Base-by-base conservation (phyloP, 2,329 filamentous ascomycete species). In the Pestalotiopsis sp. region DNA sequence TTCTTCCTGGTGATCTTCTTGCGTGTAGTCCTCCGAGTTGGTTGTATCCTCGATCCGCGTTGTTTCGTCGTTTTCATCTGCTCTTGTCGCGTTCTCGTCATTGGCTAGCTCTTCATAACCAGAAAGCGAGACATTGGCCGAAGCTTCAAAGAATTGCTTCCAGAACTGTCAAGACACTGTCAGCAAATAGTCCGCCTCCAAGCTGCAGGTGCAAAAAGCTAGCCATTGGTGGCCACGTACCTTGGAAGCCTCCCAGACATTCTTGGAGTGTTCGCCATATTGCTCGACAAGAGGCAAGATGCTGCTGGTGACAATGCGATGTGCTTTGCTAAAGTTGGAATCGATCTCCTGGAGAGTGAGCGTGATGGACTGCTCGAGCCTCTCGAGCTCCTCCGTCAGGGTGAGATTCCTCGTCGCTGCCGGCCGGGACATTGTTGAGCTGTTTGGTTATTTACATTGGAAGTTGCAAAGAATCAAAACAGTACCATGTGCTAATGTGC, bases 131-230 rank as follows among this genome's bases (percentile, higher is more conserved):
- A 99, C 95, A 76, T 99, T 98, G 78, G 96, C 96, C 62, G 95
- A 97, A 45, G 96, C 94, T 82, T 99, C 96, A 81, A 99, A 99
- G 85, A 99, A 99, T 84, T 98, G 95, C 82, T 99, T 99, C 96
- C 96, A 99, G 82, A 99, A 99, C 93, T 97, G 76, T 13, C 27
- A 36, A 12, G 14, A 68, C 3, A n/a, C n/a, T 36, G 14, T 58
- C 31, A 31, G 41, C 23, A 52, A 11, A 36, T 6, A 17, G 31
- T 36, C 17, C 12, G 20, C 5, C 27, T 25, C 27, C 49, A 27
- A 49, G 13, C 11, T 9, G 17, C 14, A n/a, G 41, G 13, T 9
- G 23, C 41, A 13, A 17, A 70, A 66, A 67, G 62, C 45, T 52
- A 52, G 17, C 20, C n/a, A 49, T 49, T 49, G 14, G n/a, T 69